Base-by-base conservation (phyloP, 2,329 filamentous ascomycete species). In the Epichloe festucae region DNA sequence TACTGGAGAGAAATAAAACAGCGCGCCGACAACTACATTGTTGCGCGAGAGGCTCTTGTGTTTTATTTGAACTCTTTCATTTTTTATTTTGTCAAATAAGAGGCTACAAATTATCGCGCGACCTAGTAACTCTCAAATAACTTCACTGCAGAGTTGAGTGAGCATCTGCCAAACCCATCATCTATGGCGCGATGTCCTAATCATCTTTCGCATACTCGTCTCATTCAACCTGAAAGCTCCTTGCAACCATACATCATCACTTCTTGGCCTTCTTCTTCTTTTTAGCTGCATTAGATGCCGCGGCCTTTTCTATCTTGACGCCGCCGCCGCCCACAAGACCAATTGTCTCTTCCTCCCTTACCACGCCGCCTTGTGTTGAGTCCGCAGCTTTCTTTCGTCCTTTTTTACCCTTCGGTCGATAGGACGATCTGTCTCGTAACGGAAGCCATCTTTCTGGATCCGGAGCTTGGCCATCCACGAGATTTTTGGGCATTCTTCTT, bases 361-460 rank as follows among this genome's bases (percentile, higher is more conserved):
- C 86, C 12, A 84, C 71, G 47, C 90, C 91, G 54, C 93, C 93
- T 66, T 97, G 93, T 8, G 88, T 96, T 41, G 84, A 73, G 58
- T 88, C 86, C 55, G 77, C 74, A 4, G 81, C 83, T 70, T 85
- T 85, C 76, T 89, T 85, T 76, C 89, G 91, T 51, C 88, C 87
- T 76, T 95, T 73, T 73, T 86, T 89, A 5, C 89, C 89, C 72
- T 93, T 95, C 7, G 90, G 89, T 46, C 86, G 76, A 69, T 95
- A 98, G 41, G 82, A 87, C 59, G 87, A 93, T 52, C 93, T 79
- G 65, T 98, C 93, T 49, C 86, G 82, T 61, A 97, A 74, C 12
- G 93, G 91, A 54, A 98, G 70, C 93, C 93, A 98, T 56, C 93
- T 78, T 69, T 98, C 93, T 0, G 89, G 84, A 66, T 98, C 93